phyloP scores from a whole-genome alignment of 139 green algal species.

The Ostreobium quekettii region DNA sequence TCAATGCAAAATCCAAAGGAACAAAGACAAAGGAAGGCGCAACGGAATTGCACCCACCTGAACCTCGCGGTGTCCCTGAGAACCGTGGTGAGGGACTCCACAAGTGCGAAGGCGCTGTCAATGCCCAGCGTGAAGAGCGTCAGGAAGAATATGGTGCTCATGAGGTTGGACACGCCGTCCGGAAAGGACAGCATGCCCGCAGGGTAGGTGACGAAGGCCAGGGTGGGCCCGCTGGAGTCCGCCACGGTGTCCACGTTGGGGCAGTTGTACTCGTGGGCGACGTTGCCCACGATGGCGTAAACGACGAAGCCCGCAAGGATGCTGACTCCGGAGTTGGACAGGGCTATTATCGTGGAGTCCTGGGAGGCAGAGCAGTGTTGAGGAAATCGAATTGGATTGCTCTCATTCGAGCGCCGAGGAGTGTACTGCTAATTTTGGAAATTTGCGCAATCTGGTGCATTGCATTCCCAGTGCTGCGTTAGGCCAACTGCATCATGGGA shows the following conservation, averaged over 20 bases:
- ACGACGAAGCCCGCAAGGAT: conserved; percentile 24
- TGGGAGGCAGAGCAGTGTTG: conserved; percentile 11
- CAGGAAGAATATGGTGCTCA: conserved; percentile 19
- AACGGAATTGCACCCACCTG: conserved; percentile 13
- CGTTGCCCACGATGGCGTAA: conserved; percentile 27
- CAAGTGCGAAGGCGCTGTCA: conserved; percentile 21
- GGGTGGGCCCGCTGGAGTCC: neutral
- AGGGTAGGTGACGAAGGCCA: conserved; percentile 8
- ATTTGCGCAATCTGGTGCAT: no score
- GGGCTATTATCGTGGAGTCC: neutral
- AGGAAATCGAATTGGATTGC: no score
- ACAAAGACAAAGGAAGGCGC: no score
- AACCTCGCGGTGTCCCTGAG: conserved; percentile 19
- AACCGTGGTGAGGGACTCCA: conserved; percentile 19
- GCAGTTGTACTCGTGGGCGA: conserved; percentile 15
- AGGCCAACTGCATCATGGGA: neutral
- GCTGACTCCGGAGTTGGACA: conserved; percentile 18
- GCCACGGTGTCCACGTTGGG: conserved; percentile 12
- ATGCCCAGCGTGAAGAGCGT: conserved; percentile 24
- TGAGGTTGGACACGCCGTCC: conserved; percentile 16
- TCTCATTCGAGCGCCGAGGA: no score
- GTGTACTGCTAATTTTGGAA: no score
- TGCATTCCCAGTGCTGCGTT: neutral
- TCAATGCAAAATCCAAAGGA: no score
- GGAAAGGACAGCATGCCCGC: conserved; percentile 1